Evolutionary conservation across 768 basidiomycete genomes (phyloP).

Genomic region (Rhodotorula babjevae): DNA sequence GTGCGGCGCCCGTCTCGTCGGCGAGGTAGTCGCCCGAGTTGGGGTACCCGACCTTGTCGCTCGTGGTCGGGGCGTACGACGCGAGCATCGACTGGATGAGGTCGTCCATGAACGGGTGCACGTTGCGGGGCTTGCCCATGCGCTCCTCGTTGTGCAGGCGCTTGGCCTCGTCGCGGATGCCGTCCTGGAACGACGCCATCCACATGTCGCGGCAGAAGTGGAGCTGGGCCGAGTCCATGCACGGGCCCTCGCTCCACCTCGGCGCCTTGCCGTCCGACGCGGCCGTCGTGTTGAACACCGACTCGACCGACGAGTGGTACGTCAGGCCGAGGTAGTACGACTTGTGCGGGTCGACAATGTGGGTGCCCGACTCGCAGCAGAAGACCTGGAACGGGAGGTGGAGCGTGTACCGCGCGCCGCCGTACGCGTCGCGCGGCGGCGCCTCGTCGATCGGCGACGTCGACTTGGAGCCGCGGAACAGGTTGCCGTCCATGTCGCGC

Average conservation of each 20-base stretch:
- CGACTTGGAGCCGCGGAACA: constrained; percentile 94
- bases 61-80: constrained; percentile 24
- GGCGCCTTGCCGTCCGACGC: constrained; percentile 54
- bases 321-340: constrained; percentile 86
- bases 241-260: constrained; percentile 73
- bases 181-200: constrained; percentile 77
- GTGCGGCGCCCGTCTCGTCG: constrained; percentile 38
- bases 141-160: constrained; percentile 33
- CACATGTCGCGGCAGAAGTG: constrained; percentile 98
- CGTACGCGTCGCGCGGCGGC: constrained; percentile 80
- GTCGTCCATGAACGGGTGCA: constrained; percentile 42
- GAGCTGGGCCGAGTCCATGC: constrained; percentile 91
- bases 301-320: constrained; percentile 77
- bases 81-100: constrained; percentile 38
- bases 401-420: constrained; percentile 74
- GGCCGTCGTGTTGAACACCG: constrained; percentile 64
- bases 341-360: constrained; percentile 90
- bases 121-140: constrained; percentile 37
- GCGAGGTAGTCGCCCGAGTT: constrained; percentile 41
- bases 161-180: constrained; percentile 49
- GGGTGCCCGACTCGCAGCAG: constrained; percentile 97
- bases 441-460: constrained; percentile 83
- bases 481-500: constrained; percentile 94
- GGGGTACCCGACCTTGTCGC: constrained; percentile 24
- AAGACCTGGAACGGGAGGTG: constrained; percentile 98